phyloP scores from a whole-genome alignment of 768 basidiomycete species.

The Pulveroboletus sp. region DNA sequence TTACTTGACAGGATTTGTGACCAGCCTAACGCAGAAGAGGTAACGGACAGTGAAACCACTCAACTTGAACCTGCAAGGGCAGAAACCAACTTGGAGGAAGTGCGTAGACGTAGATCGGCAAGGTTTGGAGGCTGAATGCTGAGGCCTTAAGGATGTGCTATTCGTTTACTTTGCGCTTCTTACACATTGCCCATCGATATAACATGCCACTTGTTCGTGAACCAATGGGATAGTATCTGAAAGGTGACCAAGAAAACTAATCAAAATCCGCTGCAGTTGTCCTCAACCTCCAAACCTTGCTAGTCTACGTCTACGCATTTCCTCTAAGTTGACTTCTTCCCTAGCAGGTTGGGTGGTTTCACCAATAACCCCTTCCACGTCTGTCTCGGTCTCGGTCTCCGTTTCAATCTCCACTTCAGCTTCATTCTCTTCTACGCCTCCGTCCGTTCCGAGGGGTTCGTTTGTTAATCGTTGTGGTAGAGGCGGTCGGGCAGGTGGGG shows the following conservation, averaged over 20 bases:
- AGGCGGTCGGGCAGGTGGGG: constrained; percentile 14
- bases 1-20: too few species aligned
- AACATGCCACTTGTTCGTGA: too few species aligned
- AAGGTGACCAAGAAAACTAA: neutral
- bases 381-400: constrained; percentile 35
- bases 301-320: constrained; percentile 59
- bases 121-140: too few species aligned
- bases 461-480: constrained; percentile 17
- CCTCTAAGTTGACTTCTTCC: constrained; percentile 53
- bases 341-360: constrained; percentile 12
- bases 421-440: constrained; percentile 11
- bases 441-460: neutral
- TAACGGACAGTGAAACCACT: too few species aligned
- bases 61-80: too few species aligned
- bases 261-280: neutral
- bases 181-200: too few species aligned
- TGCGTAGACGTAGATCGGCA: too few species aligned
- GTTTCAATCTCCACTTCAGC: constrained; percentile 37
- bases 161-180: too few species aligned
- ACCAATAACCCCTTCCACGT: constrained; percentile 10
- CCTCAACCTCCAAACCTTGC: constrained; percentile 57
- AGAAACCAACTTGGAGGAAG: too few species aligned
- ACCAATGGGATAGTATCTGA: too few species aligned
- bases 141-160: too few species aligned
- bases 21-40: too few species aligned